Evolutionary conservation across 2,329 filamentous ascomycete genomes (phyloP), one percentile per base, ranked within the genome.

Genomic region (Chalaropsis ovoidea): DNA sequence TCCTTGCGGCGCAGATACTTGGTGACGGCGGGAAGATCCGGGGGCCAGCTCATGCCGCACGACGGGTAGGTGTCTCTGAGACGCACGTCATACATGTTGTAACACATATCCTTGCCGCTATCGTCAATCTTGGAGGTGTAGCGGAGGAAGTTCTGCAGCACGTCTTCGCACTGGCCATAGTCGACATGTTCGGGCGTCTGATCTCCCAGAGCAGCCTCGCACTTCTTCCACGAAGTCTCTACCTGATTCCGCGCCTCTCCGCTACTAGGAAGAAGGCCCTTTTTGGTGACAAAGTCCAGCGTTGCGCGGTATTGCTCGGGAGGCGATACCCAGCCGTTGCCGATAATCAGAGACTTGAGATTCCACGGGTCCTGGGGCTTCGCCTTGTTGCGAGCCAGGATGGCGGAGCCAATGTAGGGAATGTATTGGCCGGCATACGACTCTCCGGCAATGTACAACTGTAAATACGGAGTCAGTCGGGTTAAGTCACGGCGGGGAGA

Each of bases 11-110:
- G 88, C 63, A 99, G 82, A 74, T 97, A 99, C 0, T 91, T 90
- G 5, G 85, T 89, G 24, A 99, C 83, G 62, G 82, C 73, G 60
- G 76, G 75, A 72, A 99, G 80, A 76, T 99, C 94, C 69, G 91
- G 88, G 41, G 94, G 94, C 95, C 95, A 99, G 77, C 91, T 93
- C 92, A 96, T 96, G 70, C 94, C 94, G 74, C 94, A 99, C 69
- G 86, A 87, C 3, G 89, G 88, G 74, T 84, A 90, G 6, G 78
- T 78, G 75, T 99, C 94, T 69, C 80, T 86, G 60, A 96, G 81
- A 60, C 93, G 89, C 64, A 97, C 82, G 74, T 99, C 94, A 75
- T 99, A 99, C 90, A 97, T 96, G 77, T 99, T 99, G 74, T 86
- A 75, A 75, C 95, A 99, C 61, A 81, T 76, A 65, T 81, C 75